Evolutionary conservation across 106 monocot genomes (phyloP), one percentile per base, ranked within the genome.

Genomic region (Apostasia shenzhenica): DNA sequence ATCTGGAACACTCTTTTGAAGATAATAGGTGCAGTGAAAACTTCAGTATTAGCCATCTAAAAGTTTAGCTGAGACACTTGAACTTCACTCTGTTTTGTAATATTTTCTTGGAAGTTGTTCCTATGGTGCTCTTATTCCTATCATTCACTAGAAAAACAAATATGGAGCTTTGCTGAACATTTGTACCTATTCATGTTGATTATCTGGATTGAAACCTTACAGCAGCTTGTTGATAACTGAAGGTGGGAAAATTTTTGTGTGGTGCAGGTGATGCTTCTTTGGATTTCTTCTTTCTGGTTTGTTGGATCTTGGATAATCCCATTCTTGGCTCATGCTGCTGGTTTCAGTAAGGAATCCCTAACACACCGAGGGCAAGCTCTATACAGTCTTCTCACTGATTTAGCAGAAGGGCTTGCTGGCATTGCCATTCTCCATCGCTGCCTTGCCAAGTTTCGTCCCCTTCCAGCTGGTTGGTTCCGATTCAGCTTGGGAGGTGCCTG

Each of bases 281-380:
- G 85, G 85, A 78, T 78, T 52, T 61, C 73, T 60, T 72, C 85
- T 14, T 85, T 85, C 72, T 85, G 81, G 85, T 78, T 85, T 62
- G 77, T 85, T 8, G 85, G 85, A 11, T 81, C 85, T 0, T 85
- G 85, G 85, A 75, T 85, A 26, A 75, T 85, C 57, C 85, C 85
- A 52, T 85, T 82, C 70, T 54, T 85, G 40, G 82, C 82, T 10
- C 82, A 85, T 64, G 52, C 60, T 9, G 67, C 77, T 65, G 85
- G 85, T 49, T 72, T 81, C 72, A 78, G 75, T 46, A 85, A 85
- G 51, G 78, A 78, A 39, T 69, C 81, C n/a, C 75, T 85, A 26
- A 78, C 81, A 7, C 70, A 81, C 61, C 66, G 85, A 72, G 85
- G 85, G 14, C 85, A 85, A 72, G 85, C 85, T 14, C 54, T 85